Conservation (phyloP, 2,329 filamentous ascomycete species). For the Metarhizium brunneum region DNA sequence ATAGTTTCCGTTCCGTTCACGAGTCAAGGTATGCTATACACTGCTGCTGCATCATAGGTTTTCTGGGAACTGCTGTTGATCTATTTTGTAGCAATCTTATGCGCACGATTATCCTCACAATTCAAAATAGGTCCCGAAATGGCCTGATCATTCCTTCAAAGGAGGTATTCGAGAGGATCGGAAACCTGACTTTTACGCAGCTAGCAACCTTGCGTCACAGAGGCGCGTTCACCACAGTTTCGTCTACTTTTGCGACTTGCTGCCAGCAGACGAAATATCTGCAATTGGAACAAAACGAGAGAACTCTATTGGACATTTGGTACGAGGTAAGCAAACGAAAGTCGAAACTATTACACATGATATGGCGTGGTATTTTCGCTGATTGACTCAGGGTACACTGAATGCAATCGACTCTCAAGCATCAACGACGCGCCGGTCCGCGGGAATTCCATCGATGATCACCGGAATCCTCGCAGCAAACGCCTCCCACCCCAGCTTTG, state of each 20-base stretch:
- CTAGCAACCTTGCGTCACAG: conserved; percentile 77
- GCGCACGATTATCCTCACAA: conserved; percentile 48
- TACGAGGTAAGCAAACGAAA: conserved; percentile 45
- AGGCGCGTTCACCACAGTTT: conserved; percentile 88
- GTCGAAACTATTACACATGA: not conserved
- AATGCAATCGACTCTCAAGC: conserved; percentile 64
- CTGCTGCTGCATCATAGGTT: not conserved
- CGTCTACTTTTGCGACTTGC: conserved; percentile 75
- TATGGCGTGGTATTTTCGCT: not conserved
- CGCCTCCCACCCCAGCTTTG: conserved; percentile 49
- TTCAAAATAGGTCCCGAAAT: conserved; percentile 34
- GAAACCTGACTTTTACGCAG: conserved; percentile 70
- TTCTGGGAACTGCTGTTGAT: not conserved
- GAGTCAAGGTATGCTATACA: conserved; percentile 63
- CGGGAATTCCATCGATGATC: conserved; percentile 81
- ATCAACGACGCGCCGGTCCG: conserved; percentile 81
- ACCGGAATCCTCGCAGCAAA: conserved; percentile 69
- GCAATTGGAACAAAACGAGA: conserved; percentile 18
- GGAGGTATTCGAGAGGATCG: conserved; percentile 55
- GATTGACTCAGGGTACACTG: conserved; percentile 44
- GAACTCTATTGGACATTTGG: conserved; percentile 54
- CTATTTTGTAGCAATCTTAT: conserved; percentile 54
- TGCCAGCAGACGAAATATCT: conserved; percentile 55
- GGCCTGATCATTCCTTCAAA: conserved; percentile 38
- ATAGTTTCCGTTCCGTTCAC: conserved; percentile 90